phyloP scores from a whole-genome alignment of 2,329 filamentous ascomycete genomes.

The Calonectria hongkongensis region DNA sequence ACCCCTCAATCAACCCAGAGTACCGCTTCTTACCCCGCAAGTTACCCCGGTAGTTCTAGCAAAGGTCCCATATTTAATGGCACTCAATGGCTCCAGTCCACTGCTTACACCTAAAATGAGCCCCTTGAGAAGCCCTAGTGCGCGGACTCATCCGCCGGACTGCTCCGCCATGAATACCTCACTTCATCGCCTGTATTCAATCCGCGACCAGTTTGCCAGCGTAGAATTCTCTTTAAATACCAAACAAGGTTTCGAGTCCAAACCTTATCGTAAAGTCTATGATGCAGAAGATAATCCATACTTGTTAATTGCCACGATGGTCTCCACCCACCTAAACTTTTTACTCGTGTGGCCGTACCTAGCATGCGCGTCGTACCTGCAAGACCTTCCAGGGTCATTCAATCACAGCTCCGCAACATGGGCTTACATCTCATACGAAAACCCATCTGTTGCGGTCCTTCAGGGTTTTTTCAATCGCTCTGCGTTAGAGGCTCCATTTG shows the following conservation, averaged over 20 bases:
- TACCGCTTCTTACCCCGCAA: conserved; percentile 5
- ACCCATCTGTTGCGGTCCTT: neutral
- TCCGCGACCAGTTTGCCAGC: neutral
- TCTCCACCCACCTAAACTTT: neutral
- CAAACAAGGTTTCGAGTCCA: neutral
- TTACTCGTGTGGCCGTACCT: neutral
- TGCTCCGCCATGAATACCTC: neutral
- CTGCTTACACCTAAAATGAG: neutral
- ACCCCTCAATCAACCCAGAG: conserved; percentile 7
- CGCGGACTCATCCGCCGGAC: conserved; percentile 12
- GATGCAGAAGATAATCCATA: neutral
- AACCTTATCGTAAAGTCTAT: neutral
- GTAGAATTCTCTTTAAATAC: neutral
- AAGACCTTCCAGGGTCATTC: neutral
- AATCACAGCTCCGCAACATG: conserved; percentile 3
- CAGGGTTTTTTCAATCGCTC: conserved; percentile 12
- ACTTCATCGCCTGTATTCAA: too few species aligned
- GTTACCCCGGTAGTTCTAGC: neutral
- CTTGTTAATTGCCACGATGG: neutral
- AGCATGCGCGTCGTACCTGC: neutral
- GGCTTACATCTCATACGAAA: conserved; percentile 19
- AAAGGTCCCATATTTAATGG: neutral
- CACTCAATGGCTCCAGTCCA: neutral
- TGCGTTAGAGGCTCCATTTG: neutral
- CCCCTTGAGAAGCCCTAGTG: neutral